phyloP scores from a whole-genome alignment of 495 filamentous ascomycete genomes.

The Aspergillus ellipticus region DNA sequence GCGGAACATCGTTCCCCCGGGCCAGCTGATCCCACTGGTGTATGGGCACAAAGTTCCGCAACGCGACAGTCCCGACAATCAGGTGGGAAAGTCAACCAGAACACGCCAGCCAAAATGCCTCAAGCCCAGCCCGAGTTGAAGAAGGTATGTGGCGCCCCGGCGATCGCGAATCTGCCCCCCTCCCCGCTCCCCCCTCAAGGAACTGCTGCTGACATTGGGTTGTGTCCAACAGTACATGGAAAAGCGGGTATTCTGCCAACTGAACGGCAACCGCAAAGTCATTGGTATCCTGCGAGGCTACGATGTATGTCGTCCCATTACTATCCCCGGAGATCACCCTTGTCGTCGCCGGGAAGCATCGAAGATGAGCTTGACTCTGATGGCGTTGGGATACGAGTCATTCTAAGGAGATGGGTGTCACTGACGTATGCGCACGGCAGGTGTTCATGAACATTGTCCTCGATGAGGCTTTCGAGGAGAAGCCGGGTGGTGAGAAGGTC shows the following conservation, averaged over 20 bases:
- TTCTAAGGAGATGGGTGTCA: not conserved
- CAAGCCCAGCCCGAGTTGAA: conserved; percentile 98
- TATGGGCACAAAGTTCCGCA: conserved; percentile 25
- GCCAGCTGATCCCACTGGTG: conserved; percentile 28
- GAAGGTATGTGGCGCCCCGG: conserved; percentile 59
- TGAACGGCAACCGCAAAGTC: conserved; percentile 97
- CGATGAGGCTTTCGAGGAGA: conserved; percentile 97
- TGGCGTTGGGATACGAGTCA: not conserved
- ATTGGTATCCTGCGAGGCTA: conserved; percentile 92
- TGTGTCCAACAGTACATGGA: conserved; percentile 80
- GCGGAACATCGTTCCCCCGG: conserved; percentile 36
- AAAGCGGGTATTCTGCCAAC: conserved; percentile 95
- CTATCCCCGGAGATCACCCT: not conserved
- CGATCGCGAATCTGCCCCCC: not conserved
- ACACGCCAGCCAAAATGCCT: conserved; percentile 67
- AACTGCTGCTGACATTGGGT: conserved; percentile 10
- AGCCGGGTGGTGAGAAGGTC: conserved; percentile 84
- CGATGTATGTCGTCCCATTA: conserved; percentile 67
- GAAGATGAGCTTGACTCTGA: not conserved
- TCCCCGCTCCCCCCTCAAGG: not conserved
- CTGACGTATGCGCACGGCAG: conserved; percentile 40
- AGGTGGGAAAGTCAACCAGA: conserved; percentile 12
- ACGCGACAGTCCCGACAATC: conserved; percentile 14
- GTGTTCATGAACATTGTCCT: conserved; percentile 98
- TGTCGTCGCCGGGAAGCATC: too few species aligned